A percentile compares a stretch with the other conserved stretches of the same genome.
Evolutionary conservation across 208 protist species (phyloP).

Genomic region (Acanthamoeba sp.): DNA sequence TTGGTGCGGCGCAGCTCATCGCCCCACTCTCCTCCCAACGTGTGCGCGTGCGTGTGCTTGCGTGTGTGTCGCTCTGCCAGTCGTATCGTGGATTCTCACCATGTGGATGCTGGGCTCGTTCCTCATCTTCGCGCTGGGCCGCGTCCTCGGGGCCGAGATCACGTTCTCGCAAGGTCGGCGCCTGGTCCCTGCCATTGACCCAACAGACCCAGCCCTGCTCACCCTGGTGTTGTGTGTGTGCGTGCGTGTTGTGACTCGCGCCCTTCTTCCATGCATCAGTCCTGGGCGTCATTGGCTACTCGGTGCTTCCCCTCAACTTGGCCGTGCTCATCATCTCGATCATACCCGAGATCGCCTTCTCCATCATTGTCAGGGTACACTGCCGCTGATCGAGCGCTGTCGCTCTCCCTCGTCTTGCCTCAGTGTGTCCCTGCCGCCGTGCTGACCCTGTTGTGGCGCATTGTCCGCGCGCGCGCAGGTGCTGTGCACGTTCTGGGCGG

Average conservation of each 20-base stretch:
- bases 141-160: constrained; percentile 69
- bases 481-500: constrained; percentile 50
- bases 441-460: neutral
- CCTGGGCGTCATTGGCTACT: constrained; percentile 76
- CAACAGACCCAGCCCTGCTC: too few relatives aligned
- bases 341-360: constrained; percentile 18
- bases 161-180: neutral
- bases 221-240: neutral
- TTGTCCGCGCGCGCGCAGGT: neutral
- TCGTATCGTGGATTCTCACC: constrained; percentile 77
- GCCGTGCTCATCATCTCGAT: constrained; percentile 18
- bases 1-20: neutral
- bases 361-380: constrained; percentile 29
- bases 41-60: too few relatives aligned
- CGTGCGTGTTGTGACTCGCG: neutral
- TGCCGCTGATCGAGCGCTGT: too few relatives aligned
- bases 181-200: neutral
- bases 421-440: too few relatives aligned
- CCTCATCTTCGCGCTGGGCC: constrained; percentile 72
- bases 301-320: constrained; percentile 69
- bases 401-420: too few relatives aligned
- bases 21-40: too few relatives aligned
- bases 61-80: neutral
- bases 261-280: neutral
- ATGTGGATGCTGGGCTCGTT: constrained; percentile 73